Evolutionary conservation across 1,284 basidiomycete genomes (phyloP), one percentile per base, ranked within the genome.

Genomic region (Pseudozyma thailandica): DNA sequence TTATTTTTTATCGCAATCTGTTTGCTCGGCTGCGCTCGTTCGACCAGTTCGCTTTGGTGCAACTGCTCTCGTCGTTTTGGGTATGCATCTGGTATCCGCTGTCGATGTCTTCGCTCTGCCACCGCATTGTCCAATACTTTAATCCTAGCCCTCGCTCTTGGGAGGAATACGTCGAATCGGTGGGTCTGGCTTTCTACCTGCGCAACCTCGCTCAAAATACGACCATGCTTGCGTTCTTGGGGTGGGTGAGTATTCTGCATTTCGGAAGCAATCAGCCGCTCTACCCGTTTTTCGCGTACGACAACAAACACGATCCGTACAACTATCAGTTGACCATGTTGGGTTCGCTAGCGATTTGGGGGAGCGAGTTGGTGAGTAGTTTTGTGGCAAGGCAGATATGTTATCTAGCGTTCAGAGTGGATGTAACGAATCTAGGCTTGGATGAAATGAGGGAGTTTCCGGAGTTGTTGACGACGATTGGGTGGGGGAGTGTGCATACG

Each of bases 211-310:
- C 86, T n/a, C 87, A 88, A 71, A 87, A 87, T 62, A 85, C 86
- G 4, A 86, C 86, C 5, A 87, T 84, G 83, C 62, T 82, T 2
- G 78, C 75, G 1, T 79, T 85, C 77, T 75, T 86, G 2, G 84
- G 84, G n/a, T 85, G 84, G 86, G 85, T 86, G 16, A 79, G 77
- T 31, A 74, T 82, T 26, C 78, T 87, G 1, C 87, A 87, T 70
- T 87, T 86, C 66, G 87, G 87, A 0, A 84, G 85, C 1, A 88
- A 88, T 52, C 78, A 81, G 33, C 50, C 84, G 16, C 84, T 87
- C 44, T 88, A 87, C 74, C 87, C 87, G 2, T 87, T 87, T 82
- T 88, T 88, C 78, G 80, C 84, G 16, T 87, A 87, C 73, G 83
- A 82, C 72, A 57, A 84, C 75, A 53, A 83, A n/a, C 84, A 84